These are phyloP conservation scores for Fusarium xyrophilum DNA, from an alignment of 2,329 filamentous ascomycete genomes.

Conservation along the genomic window DNA sequence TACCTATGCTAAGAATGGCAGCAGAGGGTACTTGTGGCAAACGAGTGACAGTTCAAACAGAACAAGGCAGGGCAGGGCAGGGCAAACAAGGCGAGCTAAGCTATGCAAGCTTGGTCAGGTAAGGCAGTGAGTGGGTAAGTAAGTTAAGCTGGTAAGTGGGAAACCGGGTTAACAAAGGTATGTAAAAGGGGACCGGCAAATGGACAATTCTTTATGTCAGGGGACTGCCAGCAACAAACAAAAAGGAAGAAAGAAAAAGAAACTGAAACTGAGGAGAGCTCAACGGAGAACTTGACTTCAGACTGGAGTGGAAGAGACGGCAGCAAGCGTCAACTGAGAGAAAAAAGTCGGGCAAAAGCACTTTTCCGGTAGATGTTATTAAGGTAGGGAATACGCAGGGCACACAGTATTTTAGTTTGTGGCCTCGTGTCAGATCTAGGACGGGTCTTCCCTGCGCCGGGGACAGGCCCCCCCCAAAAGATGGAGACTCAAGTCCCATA, in stretches of 20 bases:
- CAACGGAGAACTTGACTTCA: slow-evolving; percentile 1
- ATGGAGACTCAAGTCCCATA: slow-evolving; percentile 22
- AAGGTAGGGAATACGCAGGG: slow-evolving; percentile 10
- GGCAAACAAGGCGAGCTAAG: slow-evolving; percentile 5
- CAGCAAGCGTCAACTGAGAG: slow-evolving; percentile 10
- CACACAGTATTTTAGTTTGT: slow-evolving; percentile 37
- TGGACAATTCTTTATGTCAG: slow-evolving; percentile 25
- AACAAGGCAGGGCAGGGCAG: slow-evolving; percentile 7
- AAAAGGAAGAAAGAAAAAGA: not conserved
- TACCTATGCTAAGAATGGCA: slow-evolving; percentile 39
- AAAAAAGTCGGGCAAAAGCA: slow-evolving; percentile 23
- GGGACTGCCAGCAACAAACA: not conserved
- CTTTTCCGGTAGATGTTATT: slow-evolving; percentile 18
- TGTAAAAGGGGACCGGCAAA: slow-evolving; percentile 16
- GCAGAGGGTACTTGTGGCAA: slow-evolving; percentile 29
- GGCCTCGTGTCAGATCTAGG: slow-evolving; percentile 43
- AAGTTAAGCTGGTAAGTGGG: slow-evolving; percentile 1
- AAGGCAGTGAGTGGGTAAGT: not conserved
- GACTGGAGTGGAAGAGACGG: slow-evolving; percentile 13
- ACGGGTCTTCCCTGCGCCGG: slow-evolving; percentile 40
- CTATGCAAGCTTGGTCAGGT: slow-evolving; percentile 13
- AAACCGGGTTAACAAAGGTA: slow-evolving; percentile 4
- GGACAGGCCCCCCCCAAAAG: slow-evolving; percentile 27
- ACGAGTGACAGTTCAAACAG: slow-evolving; percentile 8
- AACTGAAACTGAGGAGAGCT: slow-evolving; percentile 5